Conservation (phyloP, 129 eudicot genomes). For the Mikania micrantha region DNA sequence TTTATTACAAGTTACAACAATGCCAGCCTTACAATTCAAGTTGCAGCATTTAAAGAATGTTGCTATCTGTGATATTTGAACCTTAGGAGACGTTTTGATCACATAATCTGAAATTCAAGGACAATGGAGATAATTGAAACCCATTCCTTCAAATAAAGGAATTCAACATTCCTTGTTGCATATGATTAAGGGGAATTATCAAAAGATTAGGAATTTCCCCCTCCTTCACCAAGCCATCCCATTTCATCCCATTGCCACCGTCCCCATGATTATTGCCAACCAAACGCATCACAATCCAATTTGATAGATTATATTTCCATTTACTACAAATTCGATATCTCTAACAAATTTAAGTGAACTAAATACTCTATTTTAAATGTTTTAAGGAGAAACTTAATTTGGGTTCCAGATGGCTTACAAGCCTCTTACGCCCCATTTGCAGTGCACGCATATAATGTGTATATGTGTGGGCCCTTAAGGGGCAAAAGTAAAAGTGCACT, state of each 20-base stretch:
- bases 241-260: too few relatives aligned
- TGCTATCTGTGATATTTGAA: not conserved
- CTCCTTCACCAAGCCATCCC: too few relatives aligned
- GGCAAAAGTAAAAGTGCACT: too few relatives aligned
- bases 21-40: slow-evolving; percentile 8
- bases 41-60: not conserved
- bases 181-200: too few relatives aligned
- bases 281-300: not conserved
- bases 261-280: not conserved
- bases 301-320: not conserved
- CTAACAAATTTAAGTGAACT: not conserved
- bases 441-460: too few relatives aligned
- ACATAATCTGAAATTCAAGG: too few relatives aligned
- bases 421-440: too few relatives aligned
- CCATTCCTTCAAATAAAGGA: too few relatives aligned
- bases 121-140: not conserved
- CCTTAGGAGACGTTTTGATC: not conserved
- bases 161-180: too few relatives aligned
- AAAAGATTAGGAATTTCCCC: too few relatives aligned
- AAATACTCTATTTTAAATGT: not conserved
- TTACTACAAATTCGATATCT: not conserved
- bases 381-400: not conserved
- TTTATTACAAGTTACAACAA: not conserved
- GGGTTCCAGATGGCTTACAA: slow-evolving; percentile 42
- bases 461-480: too few relatives aligned